Evolutionary conservation across 805 yeast genomes (phyloP).

Genomic region (baker's yeast (Saccharomyces cerevisiae)): DNA sequence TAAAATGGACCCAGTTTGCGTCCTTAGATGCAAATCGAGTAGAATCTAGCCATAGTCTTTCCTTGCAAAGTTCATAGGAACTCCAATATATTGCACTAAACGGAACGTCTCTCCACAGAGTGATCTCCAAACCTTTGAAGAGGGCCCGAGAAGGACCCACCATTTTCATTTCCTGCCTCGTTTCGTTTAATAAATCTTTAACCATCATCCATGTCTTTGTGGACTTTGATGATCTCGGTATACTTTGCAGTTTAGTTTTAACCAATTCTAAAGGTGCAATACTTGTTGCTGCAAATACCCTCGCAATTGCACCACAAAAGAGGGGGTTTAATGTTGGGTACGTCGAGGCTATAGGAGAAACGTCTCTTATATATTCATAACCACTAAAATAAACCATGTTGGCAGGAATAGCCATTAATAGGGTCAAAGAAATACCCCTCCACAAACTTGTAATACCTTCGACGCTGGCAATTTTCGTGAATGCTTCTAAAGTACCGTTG

Average conservation of each 20-base stretch:
- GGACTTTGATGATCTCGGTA: slow-evolving; percentile 43
- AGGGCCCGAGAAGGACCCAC: slow-evolving; percentile 53
- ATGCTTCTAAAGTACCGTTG: slow-evolving; percentile 68
- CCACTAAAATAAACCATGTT: slow-evolving; percentile 92
- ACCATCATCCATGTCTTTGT: slow-evolving; percentile 28
- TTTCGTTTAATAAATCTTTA: slow-evolving; percentile 45
- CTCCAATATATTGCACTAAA: slow-evolving; percentile 95
- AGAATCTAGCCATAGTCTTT: slow-evolving; percentile 8
- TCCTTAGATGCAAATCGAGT: slow-evolving; percentile 2
- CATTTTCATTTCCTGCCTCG: slow-evolving; percentile 39
- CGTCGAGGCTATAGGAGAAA: slow-evolving; percentile 44
- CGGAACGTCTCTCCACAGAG: slow-evolving; percentile 96
- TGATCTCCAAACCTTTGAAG: slow-evolving; percentile 78
- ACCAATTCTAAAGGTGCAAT: slow-evolving; percentile 83
- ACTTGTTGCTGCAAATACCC: slow-evolving; percentile 73
- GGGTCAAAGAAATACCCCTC: slow-evolving; percentile 79
- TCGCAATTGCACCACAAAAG: slow-evolving; percentile 76
- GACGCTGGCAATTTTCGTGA: slow-evolving; percentile 49
- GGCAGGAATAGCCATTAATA: slow-evolving; percentile 85
- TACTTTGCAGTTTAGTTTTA: slow-evolving; percentile 86
- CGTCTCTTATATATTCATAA: slow-evolving; percentile 76
- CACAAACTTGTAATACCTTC: slow-evolving; percentile 79
- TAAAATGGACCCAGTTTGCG: slow-evolving; percentile 39
- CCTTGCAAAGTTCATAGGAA: slow-evolving; percentile 54
- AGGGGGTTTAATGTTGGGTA: slow-evolving; percentile 54